phyloP scores from a whole-genome alignment of 1,284 basidiomycete species.

The Xerocomus minutiporus region DNA sequence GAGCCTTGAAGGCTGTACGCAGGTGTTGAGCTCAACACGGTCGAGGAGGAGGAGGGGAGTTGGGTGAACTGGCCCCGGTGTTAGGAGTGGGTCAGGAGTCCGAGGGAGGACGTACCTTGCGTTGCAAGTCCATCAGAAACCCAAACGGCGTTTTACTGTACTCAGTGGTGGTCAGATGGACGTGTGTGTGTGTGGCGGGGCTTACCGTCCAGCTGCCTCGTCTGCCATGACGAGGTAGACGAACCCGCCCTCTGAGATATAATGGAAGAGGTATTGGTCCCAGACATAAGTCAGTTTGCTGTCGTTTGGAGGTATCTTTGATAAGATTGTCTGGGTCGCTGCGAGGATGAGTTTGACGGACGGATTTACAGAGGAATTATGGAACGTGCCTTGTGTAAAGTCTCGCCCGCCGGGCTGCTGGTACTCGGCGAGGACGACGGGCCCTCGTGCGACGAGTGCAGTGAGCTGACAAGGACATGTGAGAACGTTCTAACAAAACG shows the following conservation, averaged over 20 bases:
- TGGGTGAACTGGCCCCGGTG: conserved; percentile 51
- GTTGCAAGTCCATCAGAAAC: conserved; percentile 84
- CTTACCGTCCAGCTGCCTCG: conserved; percentile 80
- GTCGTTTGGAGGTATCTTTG: conserved; percentile 92
- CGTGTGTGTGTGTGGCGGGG: conserved; percentile 3
- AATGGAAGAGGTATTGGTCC: conserved; percentile 96
- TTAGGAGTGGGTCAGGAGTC: conserved; percentile 1
- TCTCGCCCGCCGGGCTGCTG: conserved; percentile 66
- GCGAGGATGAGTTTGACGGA: conserved; percentile 6
- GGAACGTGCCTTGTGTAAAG: conserved; percentile 72
- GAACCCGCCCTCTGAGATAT: conserved; percentile 82
- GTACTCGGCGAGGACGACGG: conserved; percentile 80
- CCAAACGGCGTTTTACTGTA: conserved; percentile 87
- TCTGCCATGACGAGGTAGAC: conserved; percentile 93
- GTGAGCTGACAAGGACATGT: conserved; percentile 53
- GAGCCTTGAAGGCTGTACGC: conserved; percentile 65
- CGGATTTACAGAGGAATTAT: not conserved
- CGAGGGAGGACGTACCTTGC: conserved; percentile 44
- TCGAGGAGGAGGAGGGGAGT: conserved; percentile 47
- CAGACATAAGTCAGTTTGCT: conserved; percentile 94
- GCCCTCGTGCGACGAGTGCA: conserved; percentile 79
- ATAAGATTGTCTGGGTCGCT: conserved; percentile 90
- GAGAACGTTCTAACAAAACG: not conserved
- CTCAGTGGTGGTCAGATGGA: not conserved
- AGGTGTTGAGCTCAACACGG: conserved; percentile 37